A percentile compares a stretch with the other conserved stretches of the same genome.
Evolutionary conservation across 805 yeast species (phyloP).

Genomic region (Kregervanrija fluxuum): DNA sequence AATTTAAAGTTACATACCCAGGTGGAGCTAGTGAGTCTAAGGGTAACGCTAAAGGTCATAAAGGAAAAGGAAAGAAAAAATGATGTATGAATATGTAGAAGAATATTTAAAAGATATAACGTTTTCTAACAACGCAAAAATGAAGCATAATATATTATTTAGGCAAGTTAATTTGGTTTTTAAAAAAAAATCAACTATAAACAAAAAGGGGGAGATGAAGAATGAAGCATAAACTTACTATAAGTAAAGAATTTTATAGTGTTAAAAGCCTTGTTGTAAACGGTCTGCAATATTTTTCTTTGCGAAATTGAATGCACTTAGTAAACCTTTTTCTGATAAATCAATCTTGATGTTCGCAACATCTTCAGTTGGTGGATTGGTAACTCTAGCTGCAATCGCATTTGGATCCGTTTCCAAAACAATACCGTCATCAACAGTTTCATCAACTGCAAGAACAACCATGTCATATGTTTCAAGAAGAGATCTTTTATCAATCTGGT

Average conservation of each 20-base stretch:
- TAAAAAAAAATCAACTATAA: background rate
- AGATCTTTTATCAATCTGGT: constrained; percentile 68
- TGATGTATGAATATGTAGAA: constrained; percentile 1
- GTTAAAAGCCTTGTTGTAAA: constrained; percentile 32
- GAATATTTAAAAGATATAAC: too few species aligned
- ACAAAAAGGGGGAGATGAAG: too few species aligned
- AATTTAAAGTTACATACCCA: constrained; percentile 58
- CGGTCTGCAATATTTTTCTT: constrained; percentile 51
- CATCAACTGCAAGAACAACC: constrained; percentile 82
- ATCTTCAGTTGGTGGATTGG: constrained; percentile 77
- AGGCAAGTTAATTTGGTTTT: background rate
- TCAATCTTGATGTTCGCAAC: constrained; percentile 52
- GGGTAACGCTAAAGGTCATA: constrained; percentile 11
- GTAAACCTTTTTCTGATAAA: constrained; percentile 64
- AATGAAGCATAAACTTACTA: too few species aligned
- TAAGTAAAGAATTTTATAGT: background rate
- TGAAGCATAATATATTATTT: background rate
- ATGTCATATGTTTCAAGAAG: constrained; percentile 79
- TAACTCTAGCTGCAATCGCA: constrained; percentile 82
- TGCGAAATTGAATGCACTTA: constrained; percentile 85
- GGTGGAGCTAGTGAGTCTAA: constrained; percentile 19
- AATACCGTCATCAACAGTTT: constrained; percentile 88
- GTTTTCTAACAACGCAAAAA: background rate
- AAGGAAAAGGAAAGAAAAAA: constrained; percentile 21
- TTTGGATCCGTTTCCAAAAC: constrained; percentile 85